phyloP scores from a whole-genome alignment of 1,284 basidiomycete species.

The Ustilago xerochloae region DNA sequence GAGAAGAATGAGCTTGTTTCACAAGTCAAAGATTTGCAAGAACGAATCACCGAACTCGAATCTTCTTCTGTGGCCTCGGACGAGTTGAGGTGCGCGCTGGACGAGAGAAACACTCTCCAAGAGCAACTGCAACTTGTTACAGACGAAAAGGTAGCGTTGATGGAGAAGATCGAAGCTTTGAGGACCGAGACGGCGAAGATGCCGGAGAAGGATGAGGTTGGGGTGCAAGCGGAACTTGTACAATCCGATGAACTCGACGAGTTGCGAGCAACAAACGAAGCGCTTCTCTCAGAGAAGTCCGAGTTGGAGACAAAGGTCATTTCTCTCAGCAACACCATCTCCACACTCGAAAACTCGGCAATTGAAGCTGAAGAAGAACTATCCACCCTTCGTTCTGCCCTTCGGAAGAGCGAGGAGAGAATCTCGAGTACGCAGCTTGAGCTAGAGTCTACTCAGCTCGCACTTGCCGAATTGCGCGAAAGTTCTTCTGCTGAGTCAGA shows the following conservation, averaged over 20 bases:
- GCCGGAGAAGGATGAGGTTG: neutral
- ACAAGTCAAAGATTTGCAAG: conserved; percentile 1
- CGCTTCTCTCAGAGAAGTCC: neutral
- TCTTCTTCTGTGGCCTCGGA: neutral
- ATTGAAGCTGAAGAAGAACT: conserved; percentile 9
- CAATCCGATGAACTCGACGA: neutral
- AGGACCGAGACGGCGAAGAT: no score
- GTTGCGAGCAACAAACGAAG: neutral
- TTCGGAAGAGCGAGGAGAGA: conserved; percentile 10
- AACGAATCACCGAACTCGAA: neutral
- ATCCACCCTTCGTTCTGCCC: neutral
- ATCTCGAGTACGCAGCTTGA: neutral
- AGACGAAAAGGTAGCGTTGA: neutral
- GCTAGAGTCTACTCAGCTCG: neutral
- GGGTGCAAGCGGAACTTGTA: neutral
- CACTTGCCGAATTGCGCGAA: conserved; percentile 35
- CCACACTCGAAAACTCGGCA: neutral
- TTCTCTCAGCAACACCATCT: neutral
- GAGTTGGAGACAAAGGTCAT: conserved; percentile 1
- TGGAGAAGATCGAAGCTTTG: neutral
- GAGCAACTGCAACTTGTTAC: neutral
- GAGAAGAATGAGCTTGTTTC: conserved; percentile 4
- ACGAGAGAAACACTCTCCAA: no score
- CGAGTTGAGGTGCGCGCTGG: no score
- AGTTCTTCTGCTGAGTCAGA: conserved; percentile 11